Conservation (phyloP, 441 rosid genomes). For the Capsella rubella region DNA sequence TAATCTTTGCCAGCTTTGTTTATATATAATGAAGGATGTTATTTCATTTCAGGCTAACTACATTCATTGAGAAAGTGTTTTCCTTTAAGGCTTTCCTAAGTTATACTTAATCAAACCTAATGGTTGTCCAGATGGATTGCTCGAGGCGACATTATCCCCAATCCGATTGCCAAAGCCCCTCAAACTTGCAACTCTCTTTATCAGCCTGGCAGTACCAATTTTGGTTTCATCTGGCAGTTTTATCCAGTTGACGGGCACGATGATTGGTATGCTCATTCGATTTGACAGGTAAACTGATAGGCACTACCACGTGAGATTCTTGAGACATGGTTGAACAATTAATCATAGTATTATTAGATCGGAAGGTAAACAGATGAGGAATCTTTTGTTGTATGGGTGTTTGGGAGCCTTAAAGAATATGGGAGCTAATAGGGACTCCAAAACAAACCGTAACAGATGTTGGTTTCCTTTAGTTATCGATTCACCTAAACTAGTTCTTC, state of each 20-base stretch:
- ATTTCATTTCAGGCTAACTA: conserved; percentile 1
- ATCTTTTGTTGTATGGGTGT: not conserved
- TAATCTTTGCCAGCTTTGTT: conserved; percentile 24
- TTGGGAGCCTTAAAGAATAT: not conserved
- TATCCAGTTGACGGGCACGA: conserved; percentile 59
- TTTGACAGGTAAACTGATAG: conserved; percentile 72
- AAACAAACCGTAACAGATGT: not conserved
- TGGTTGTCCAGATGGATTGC: conserved; percentile 76
- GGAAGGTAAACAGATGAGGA: not conserved
- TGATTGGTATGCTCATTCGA: conserved; percentile 75
- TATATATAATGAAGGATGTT: conserved; percentile 1
- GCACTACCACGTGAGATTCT: conserved; percentile 5
- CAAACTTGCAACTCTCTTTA: conserved; percentile 84
- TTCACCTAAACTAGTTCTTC: not conserved
- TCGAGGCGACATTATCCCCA: conserved; percentile 94
- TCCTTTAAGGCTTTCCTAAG: not conserved
- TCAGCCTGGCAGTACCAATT: conserved; percentile 78
- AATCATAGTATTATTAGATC: not conserved
- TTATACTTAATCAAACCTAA: conserved; percentile 22
- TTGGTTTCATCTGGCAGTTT: conserved; percentile 75
- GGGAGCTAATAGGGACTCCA: not conserved
- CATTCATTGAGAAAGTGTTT: conserved; percentile 5
- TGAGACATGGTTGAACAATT: conserved; percentile 14
- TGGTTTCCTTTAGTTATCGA: not conserved
- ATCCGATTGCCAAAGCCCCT: conserved; percentile 86